phyloP scores from a whole-genome alignment of 305 asterid species.

The Andrographis paniculata region DNA sequence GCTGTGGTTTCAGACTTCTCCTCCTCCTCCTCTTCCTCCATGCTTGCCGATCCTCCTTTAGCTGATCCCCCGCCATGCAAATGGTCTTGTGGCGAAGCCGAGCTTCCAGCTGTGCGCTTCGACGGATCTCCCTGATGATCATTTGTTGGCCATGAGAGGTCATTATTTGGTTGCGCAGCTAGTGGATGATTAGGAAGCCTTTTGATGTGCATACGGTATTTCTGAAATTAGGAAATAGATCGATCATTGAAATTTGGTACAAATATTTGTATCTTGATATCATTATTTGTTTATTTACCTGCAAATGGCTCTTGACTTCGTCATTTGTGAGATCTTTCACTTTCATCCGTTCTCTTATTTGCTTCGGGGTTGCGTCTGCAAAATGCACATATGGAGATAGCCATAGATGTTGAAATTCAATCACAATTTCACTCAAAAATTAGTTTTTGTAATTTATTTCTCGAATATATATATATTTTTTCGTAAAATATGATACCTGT shows the following conservation, averaged over 20 bases:
- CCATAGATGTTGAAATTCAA: too few species aligned
- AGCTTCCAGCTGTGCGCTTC: conserved; percentile 4
- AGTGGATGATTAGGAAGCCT: conserved; percentile 18
- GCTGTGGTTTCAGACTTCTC: background rate
- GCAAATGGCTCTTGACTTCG: conserved; percentile 49
- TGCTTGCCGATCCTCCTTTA: conserved; percentile 12
- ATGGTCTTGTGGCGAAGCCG: conserved; percentile 25
- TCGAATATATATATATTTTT: too few species aligned
- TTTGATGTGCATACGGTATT: conserved; percentile 30
- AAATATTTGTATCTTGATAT: background rate
- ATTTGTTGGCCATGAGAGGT: conserved; percentile 14
- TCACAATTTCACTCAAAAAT: too few species aligned
- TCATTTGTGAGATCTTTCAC: conserved; percentile 46
- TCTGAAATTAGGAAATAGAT: conserved; percentile 21
- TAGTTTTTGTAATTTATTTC: too few species aligned
- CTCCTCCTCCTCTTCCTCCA: conserved; percentile 26
- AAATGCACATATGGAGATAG: background rate
- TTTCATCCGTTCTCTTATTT: conserved; percentile 35
- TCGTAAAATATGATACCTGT: too few species aligned
- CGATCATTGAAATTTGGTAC: background rate
- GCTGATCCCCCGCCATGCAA: conserved; percentile 13
- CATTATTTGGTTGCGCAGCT: background rate
- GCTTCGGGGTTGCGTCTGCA: conserved; percentile 44
- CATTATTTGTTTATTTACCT: conserved; percentile 18
- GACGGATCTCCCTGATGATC: background rate